Base-by-base conservation (phyloP, 148 eudicot species). In the Nepenthes gracilis region DNA sequence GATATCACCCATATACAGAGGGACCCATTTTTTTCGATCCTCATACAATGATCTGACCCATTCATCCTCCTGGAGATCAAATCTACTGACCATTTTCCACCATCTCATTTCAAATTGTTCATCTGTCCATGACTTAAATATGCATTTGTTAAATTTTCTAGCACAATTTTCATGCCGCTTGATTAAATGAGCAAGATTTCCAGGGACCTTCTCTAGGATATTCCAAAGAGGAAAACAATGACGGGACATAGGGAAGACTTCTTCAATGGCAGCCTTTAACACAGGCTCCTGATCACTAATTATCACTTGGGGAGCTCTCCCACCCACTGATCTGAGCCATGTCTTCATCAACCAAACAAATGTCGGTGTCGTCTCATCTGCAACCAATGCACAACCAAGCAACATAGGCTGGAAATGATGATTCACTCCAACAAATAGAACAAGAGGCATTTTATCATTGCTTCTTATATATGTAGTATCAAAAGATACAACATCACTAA, bases 261-360 rank as follows among this genome's bases (percentile, higher is more conserved):
- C 76, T 49, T 68, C 65, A 58, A 74, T 15, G 43, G 81, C 74
- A 67, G 75, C 67, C 60, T 73, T 74, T 40, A 80, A 65, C 5
- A 66, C 64, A 54, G 73, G 62, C 63, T 80, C 70, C 61, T 80
- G 84, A 14, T 80, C 76, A 50, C 74, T 65, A 47, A 80, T 13
- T 54, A 80, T 54, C 43, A 76, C 74, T 47, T 60, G 36, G 10
- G 84, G 84, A 47, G 73, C 69, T 7, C 51, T 71, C 57, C 81
- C 77, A 61, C 77, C 70, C 81, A 80, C 77, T 60, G 84, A 81
- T 71, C 78, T 74, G 50, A 77, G 74, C 84, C 84, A 80, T 60
- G 84, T 72, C 67, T 74, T 71, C 76, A 80, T 58, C 64, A 80
- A 47, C 84, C 84, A 80, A 72, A 74, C 61, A 73, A 77, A 70